A percentile compares a stretch with the other conserved stretches of the same genome.
These are phyloP conservation scores for Rhodotorula paludigena DNA, from an alignment of 768 basidiomycete genomes.

Conservation along the genomic window DNA sequence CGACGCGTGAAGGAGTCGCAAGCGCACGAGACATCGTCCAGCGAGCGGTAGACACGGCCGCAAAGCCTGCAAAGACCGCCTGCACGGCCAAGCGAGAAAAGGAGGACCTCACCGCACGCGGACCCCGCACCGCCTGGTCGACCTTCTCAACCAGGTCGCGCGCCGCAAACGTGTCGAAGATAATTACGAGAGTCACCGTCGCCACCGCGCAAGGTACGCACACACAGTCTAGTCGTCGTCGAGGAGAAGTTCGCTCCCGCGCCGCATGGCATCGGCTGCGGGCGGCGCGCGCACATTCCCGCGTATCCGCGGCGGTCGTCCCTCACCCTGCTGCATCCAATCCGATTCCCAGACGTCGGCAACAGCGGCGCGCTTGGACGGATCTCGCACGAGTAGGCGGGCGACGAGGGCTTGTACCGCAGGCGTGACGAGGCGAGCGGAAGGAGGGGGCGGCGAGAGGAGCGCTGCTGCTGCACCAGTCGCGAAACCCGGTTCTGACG, in stretches of 20 bases:
- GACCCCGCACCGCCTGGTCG: too few relatives aligned
- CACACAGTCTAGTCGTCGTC: neutral
- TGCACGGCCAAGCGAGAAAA: too few relatives aligned
- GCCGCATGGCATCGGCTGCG: neutral
- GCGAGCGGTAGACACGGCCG: too few relatives aligned
- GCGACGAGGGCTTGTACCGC: slow-evolving; percentile 59
- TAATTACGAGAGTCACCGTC: too few relatives aligned
- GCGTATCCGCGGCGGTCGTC: neutral
- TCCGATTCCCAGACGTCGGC: slow-evolving; percentile 59
- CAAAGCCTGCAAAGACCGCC: too few relatives aligned
- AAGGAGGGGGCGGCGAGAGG: neutral
- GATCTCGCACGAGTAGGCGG: slow-evolving; percentile 65
- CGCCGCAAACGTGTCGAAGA: too few relatives aligned
- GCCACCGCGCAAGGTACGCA: too few relatives aligned
- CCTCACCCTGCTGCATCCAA: slow-evolving; percentile 52
- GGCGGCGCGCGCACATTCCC: neutral
- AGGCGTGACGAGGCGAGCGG: slow-evolving; percentile 42
- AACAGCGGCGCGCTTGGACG: slow-evolving; percentile 55
- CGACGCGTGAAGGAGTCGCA: too few relatives aligned
- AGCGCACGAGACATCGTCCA: too few relatives aligned
- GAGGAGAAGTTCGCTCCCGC: neutral
- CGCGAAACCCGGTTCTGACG: neutral
- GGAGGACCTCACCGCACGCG: too few relatives aligned
- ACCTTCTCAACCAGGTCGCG: too few relatives aligned
- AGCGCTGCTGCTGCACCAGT: neutral